Evolutionary conservation across 2,329 filamentous ascomycete genomes (phyloP).

Genomic region (Alternaria postmessia): DNA sequence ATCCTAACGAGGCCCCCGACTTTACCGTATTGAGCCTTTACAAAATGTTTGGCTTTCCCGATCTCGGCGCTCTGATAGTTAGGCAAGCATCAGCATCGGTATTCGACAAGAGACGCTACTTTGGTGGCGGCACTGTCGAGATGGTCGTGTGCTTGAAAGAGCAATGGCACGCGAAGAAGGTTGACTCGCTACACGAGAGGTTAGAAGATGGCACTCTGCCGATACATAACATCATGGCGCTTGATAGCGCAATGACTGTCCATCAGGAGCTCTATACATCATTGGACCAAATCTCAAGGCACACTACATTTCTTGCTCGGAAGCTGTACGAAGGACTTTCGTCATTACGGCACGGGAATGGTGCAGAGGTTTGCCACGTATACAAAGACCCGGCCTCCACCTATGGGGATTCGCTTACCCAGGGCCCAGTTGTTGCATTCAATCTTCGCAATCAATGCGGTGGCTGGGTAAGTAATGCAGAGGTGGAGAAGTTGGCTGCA

Average conservation of each 20-base stretch:
- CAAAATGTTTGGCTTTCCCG: constrained; percentile 98
- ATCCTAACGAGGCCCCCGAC: constrained; percentile 72
- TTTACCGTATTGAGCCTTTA: constrained; percentile 90
- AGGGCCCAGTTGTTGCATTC: constrained; percentile 83
- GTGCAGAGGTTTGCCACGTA: constrained; percentile 68
- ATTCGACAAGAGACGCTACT: constrained; percentile 77
- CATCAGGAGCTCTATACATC: constrained; percentile 75
- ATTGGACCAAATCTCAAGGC: constrained; percentile 73
- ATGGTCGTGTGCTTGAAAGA: constrained; percentile 81
- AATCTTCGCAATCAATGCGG: constrained; percentile 76
- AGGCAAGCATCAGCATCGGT: constrained; percentile 72
- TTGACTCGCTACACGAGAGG: constrained; percentile 75
- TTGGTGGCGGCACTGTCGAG: constrained; percentile 94
- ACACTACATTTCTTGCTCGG: constrained; percentile 72
- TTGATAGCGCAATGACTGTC: constrained; percentile 75
- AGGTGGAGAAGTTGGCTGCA: constrained; percentile 85
- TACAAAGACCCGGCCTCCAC: constrained; percentile 60
- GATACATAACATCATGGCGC: constrained; percentile 86
- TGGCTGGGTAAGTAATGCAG: constrained; percentile 79
- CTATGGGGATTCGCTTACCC: constrained; percentile 56
- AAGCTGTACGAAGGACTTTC: constrained; percentile 67
- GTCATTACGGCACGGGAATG: constrained; percentile 73
- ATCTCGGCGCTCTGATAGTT: constrained; percentile 85
- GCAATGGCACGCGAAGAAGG: constrained; percentile 83
- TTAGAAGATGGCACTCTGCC: constrained; percentile 93